Evolutionary conservation across 257 asterid species (phyloP), one percentile per base, ranked within the genome.

Genomic region (Lavandula angustifolia): DNA sequence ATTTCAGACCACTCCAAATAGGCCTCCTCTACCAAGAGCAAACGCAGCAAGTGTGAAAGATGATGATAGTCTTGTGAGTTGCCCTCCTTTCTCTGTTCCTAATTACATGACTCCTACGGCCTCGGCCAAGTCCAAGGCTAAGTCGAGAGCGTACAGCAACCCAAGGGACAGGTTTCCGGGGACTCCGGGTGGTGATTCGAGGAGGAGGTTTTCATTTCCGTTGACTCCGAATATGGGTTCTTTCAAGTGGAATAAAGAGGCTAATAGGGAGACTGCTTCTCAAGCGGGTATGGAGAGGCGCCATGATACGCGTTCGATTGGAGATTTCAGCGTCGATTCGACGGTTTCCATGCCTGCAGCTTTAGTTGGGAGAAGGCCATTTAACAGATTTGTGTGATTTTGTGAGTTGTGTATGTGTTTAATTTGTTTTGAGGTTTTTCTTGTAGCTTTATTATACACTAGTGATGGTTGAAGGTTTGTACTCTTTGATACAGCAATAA

Each of bases 341-440:
- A 57, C 92, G 9, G 83, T 84, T 67, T 91, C 97, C 0, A 87
- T 82, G 97, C 97, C 96, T 1, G 88, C 65, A 12, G 52, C 84
- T 5, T 49, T 65, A 18, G 87, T 68, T 73, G 95, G 87, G 73
- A 90, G 91, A 73, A 90, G 76, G 79, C 95, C 95, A 0, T 90
- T 90, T 72, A 90, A 90, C 83, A 84, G 97, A 85, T 90, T 87
- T 79, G 97, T 84, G 90, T 90, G 96, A 90, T 77, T 77, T 75
- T 52, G 8, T 56, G 59, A n/a, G 62, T 60, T 27, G 65, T 64
- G 73, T 9, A 43, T 69, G 71, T 59, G 17, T 68, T 66, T 8
- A 9, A 40, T 40, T 40, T 68, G 62, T 76, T 40, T 38, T 71
- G 76, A 59, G 73, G 70, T 17, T 67, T 59, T 60, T 74, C 3